Percentiles rank a stretch among this genome's conserved stretches.
phyloP scores from a whole-genome alignment of 2,329 filamentous ascomycete genomes.

The Malbranchea cinnamomea region DNA sequence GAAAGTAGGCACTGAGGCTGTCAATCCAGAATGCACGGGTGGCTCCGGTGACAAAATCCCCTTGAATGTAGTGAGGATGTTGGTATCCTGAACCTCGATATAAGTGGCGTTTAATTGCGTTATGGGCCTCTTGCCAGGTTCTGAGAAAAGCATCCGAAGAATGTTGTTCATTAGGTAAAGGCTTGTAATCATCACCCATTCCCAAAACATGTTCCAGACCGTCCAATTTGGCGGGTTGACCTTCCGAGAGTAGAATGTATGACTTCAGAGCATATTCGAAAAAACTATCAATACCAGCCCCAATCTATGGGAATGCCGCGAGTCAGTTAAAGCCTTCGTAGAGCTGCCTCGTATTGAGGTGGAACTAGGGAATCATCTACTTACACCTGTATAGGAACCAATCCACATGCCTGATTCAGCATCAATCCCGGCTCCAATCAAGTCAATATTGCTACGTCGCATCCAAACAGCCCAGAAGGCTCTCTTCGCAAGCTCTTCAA shows the following conservation, averaged over 20 bases:
- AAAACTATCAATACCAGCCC: conserved; percentile 93
- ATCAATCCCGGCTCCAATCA: conserved; percentile 85
- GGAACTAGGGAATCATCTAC: conserved; percentile 8
- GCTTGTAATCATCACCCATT: conserved; percentile 51
- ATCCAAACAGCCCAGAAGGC: conserved; percentile 98
- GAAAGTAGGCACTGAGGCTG: conserved; percentile 88
- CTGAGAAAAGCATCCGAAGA: conserved; percentile 64
- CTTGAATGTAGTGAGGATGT: conserved; percentile 86
- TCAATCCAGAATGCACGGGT: conserved; percentile 89
- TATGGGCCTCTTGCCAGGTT: conserved; percentile 74
- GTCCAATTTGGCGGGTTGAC: conserved; percentile 28
- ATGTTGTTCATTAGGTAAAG: conserved; percentile 49
- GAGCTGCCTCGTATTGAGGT: too few relatives aligned
- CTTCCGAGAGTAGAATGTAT: conserved; percentile 73
- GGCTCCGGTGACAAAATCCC: conserved; percentile 75
- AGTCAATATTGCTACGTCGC: conserved; percentile 64
- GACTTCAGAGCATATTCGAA: conserved; percentile 97
- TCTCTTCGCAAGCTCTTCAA: conserved; percentile 75
- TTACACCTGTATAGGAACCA: conserved; percentile 61
- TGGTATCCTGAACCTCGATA: conserved; percentile 61
- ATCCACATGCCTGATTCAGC: conserved; percentile 85
- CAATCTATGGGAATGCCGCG: conserved; percentile 40
- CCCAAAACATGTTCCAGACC: conserved; percentile 27
- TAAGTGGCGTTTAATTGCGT: conserved; percentile 79
- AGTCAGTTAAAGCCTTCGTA: conserved; percentile 10